A percentile compares a stretch with the other conserved stretches of the same genome.
Conservation (phyloP, 768 basidiomycete genomes). For the Boletus rex-veris region DNA sequence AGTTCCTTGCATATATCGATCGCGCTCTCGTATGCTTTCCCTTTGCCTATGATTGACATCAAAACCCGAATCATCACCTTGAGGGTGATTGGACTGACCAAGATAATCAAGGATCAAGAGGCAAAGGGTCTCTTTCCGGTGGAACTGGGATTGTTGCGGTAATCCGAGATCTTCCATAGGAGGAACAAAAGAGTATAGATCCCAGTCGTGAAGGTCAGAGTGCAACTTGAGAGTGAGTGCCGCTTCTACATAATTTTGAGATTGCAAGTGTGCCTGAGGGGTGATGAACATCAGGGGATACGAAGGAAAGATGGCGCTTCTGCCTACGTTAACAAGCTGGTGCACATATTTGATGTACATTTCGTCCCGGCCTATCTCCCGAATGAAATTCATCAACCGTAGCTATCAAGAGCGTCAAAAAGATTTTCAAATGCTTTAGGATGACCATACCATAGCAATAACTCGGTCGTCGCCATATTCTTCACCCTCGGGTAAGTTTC, state of each 20-base stretch:
- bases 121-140: constrained; percentile 89
- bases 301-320: neutral
- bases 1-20: constrained; percentile 92
- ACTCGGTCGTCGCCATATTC: constrained; percentile 95
- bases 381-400: constrained; percentile 90
- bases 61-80: neutral
- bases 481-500: constrained; percentile 87
- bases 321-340: constrained; percentile 81
- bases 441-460: constrained; percentile 68
- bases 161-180: constrained; percentile 88
- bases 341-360: constrained; percentile 97
- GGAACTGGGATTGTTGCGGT: constrained; percentile 91
- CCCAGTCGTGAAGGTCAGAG: constrained; percentile 92
- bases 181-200: constrained; percentile 71
- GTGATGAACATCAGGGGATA: constrained; percentile 12
- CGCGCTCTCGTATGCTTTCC: constrained; percentile 96
- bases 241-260: constrained; percentile 90
- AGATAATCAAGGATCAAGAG: constrained; percentile 92
- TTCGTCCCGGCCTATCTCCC: constrained; percentile 86
- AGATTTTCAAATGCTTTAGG: neutral
- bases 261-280: constrained; percentile 76
- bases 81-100: constrained; percentile 42
- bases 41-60: constrained; percentile 59
- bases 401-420: constrained; percentile 44
- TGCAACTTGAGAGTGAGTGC: constrained; percentile 91